Evolutionary conservation across 192 early-diverging fungal species (phyloP), one percentile per base, ranked within the genome.

Genomic region (Umbelopsis ramanniana): DNA sequence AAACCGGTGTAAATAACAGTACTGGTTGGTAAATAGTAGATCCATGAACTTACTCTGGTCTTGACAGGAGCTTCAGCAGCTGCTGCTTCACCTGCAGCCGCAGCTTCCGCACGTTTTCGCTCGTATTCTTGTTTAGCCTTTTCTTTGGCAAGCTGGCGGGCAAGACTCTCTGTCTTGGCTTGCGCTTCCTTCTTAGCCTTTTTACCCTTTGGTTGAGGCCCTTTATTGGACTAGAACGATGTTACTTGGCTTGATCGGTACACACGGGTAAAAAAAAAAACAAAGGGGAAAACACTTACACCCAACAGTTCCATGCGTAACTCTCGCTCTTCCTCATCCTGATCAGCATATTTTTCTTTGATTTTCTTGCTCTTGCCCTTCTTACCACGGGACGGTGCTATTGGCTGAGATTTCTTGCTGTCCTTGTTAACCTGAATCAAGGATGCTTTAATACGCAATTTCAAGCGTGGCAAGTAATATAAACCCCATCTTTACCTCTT

Each of bases 271-370:
- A n/a, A n/a, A n/a, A n/a, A n/a, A n/a, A n/a, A n/a, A n/a, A n/a
- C n/a, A n/a, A n/a, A 50, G 5, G 19, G 15, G 21, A 26, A 12
- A n/a, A 35, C 45, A 73, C 84, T 83, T 76, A 89, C 87, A 9
- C 89, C 93, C 37, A 97, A 78, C 17, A 99, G 71, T 23, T 93
- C 86, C 88, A 96, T 88, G 66, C 93, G 89, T 38, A 95, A 74
- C 71, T 91, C 83, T 29, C 90, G 86, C 67, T 99, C 97, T 54
- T 97, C 95, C 40, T 99, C 96, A 69, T 97, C 95, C 79, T 95
- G 93, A 77, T 98, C 96, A 5, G 85, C 92, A 79, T 99, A 99
- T 79, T 96, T 97, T 38, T 89, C 90, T 79, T 97, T 96, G 24
- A 94, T 87, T 82, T 97, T 98, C 85, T 93, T 93, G 37, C 89